Evolutionary conservation across 495 filamentous ascomycete genomes (phyloP), one percentile per base, ranked within the genome.

Genomic region (Xylaria sp.): DNA sequence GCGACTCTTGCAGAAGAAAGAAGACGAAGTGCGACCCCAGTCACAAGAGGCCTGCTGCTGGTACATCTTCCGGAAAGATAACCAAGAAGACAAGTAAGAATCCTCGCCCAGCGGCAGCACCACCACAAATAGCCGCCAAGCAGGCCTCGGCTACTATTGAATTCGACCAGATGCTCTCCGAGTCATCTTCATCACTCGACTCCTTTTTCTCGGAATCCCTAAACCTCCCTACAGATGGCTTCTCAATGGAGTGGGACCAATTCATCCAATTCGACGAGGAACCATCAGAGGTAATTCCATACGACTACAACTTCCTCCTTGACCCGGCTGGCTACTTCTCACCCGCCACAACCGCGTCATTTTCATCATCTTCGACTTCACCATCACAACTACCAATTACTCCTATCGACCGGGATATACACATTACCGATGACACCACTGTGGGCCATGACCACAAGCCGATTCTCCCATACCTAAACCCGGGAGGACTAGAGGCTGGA

Each of bases 21-120:
- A 88, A 88, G 83, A 76, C 83, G n/a, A 81, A 84, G 59, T 86
- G 84, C 74, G 84, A 86, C 70, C 84, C 84, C 5, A 83, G 79
- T 75, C 84, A 86, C 76, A 83, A 79, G 78, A 82, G 84, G 78
- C 74, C 81, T 17, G 64, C 75, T 59, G 80, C 78, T 71, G 53
- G 72, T 76, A n/a, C 76, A 78, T 68, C 80, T 62, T 77, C 82
- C 15, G 74, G 74, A 48, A 52, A 75, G 37, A 79, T 80, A 68
- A 57, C 81, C 1, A 85, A 82, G 73, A 81, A 78, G 72, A 65
- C 71, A 5, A 82, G 74, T 73, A 86, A 84, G 77, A 26, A 64
- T 15, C 71, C 67, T 31, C 65, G 71, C 55, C 21, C 73, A 37
- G 66, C 74, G 35, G 75, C 76, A 33, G 70, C 76, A 58, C 66